These are phyloP conservation scores for Talaromyces borbonicus DNA, from an alignment of 495 filamentous ascomycete species.

Conservation along the genomic window DNA sequence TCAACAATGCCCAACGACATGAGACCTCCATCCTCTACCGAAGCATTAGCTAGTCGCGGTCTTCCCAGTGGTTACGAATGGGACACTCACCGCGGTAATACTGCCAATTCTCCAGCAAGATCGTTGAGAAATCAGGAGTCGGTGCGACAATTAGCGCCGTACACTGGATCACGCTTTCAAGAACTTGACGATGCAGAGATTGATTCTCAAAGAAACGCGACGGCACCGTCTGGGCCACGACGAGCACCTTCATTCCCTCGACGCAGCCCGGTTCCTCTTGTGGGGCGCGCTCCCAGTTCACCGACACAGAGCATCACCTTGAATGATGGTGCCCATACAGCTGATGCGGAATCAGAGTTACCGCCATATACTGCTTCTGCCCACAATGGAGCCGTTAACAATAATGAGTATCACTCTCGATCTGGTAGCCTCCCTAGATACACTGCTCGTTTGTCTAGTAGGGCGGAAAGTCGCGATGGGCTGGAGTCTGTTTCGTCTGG, in stretches of 20 bases:
- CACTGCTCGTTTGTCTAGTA: slow-evolving; percentile 7
- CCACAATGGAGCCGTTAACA: slow-evolving; percentile 6
- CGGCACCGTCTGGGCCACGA: not conserved
- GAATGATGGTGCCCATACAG: not conserved
- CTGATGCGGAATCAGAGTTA: slow-evolving; percentile 2
- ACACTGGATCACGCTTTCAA: too few relatives aligned
- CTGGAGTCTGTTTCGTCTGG: slow-evolving; percentile 32
- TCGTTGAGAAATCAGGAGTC: too few relatives aligned
- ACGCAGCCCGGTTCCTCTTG: not conserved
- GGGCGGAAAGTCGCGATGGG: too few relatives aligned
- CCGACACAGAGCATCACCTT: not conserved
- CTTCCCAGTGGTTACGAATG: too few relatives aligned
- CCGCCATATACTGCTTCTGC: slow-evolving; percentile 22
- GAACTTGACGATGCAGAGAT: too few relatives aligned
- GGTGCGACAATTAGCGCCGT: too few relatives aligned
- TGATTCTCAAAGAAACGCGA: not conserved
- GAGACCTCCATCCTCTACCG: too few relatives aligned
- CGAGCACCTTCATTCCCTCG: not conserved
- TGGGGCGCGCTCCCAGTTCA: not conserved
- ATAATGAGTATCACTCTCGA: slow-evolving; percentile 10
- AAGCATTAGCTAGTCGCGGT: too few relatives aligned
- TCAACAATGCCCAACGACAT: too few relatives aligned
- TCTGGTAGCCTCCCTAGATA: slow-evolving; percentile 17
- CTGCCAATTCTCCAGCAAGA: too few relatives aligned
- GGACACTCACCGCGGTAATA: too few relatives aligned